These are phyloP conservation scores for Penicillium sp. DNA, from an alignment of 2,329 filamentous ascomycete species.

Conservation along the genomic window DNA sequence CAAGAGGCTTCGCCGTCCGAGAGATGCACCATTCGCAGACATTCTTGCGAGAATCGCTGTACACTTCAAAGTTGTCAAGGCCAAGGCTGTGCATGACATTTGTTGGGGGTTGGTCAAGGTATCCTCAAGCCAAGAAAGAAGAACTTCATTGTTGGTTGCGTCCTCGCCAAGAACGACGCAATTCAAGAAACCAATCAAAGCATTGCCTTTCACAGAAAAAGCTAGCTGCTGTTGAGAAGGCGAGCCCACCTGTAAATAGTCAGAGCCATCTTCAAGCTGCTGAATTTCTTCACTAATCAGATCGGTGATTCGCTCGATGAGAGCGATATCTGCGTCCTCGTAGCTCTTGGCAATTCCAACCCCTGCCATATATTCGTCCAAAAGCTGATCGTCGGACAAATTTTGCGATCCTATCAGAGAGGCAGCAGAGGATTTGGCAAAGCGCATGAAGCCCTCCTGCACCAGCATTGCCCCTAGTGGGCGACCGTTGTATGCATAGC, in stretches of 20 bases:
- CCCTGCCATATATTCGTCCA: constrained; percentile 69
- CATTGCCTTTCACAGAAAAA: constrained; percentile 78
- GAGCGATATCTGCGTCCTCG: constrained; percentile 38
- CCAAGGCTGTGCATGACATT: constrained; percentile 76
- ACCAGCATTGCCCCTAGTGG: constrained; percentile 89
- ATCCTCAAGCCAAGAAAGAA: constrained; percentile 84
- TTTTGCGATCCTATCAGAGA: constrained; percentile 64
- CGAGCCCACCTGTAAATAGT: constrained; percentile 84
- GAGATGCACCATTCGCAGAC: constrained; percentile 69
- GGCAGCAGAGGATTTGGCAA: constrained; percentile 75
- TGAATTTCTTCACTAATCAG: constrained; percentile 80
- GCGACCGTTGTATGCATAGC: constrained; percentile 74
- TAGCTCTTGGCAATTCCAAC: constrained; percentile 47
- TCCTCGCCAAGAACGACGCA: constrained; percentile 81
- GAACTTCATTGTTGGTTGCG: constrained; percentile 70
- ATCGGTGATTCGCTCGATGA: constrained; percentile 61
- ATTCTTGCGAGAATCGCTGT: constrained; percentile 78
- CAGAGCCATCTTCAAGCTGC: constrained; percentile 80
- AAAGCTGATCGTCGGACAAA: constrained; percentile 61
- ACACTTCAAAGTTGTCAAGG: constrained; percentile 73
- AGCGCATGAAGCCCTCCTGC: constrained; percentile 81
- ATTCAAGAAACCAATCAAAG: constrained; percentile 79
- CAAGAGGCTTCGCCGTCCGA: constrained; percentile 74
- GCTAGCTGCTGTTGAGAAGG: constrained; percentile 83
- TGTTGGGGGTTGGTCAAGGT: constrained; percentile 74